These are phyloP conservation scores for Symmetrospora coprosmae DNA, from an alignment of 768 basidiomycete genomes.

Conservation along the genomic window DNA sequence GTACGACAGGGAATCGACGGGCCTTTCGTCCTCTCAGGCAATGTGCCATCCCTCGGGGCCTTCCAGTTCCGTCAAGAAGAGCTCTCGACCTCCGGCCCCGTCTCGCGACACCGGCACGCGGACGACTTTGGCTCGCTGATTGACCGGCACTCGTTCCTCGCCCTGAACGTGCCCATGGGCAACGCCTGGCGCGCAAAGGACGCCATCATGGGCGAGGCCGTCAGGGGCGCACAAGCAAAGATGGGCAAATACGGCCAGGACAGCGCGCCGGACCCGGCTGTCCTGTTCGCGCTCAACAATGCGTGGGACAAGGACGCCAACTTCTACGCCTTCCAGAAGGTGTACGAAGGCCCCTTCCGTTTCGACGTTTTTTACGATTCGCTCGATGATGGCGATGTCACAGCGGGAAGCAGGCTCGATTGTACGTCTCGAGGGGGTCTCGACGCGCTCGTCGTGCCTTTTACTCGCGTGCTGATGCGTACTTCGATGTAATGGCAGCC, in stretches of 20 bases:
- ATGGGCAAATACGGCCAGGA: slow-evolving; percentile 43
- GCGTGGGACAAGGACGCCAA: slow-evolving; percentile 59
- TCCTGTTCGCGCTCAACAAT: slow-evolving; percentile 60
- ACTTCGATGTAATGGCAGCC: too few species aligned
- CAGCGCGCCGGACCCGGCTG: slow-evolving; percentile 60
- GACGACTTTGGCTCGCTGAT: slow-evolving; percentile 29
- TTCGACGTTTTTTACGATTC: slow-evolving; percentile 84
- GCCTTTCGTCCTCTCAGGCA: slow-evolving; percentile 55
- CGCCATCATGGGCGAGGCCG: slow-evolving; percentile 46
- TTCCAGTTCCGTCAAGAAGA: slow-evolving; percentile 69
- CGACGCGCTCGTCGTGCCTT: background rate
- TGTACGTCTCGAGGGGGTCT: slow-evolving; percentile 44
- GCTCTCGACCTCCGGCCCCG: slow-evolving; percentile 32
- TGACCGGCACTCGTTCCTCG: slow-evolving; percentile 24
- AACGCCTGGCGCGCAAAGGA: slow-evolving; percentile 30
- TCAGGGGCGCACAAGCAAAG: slow-evolving; percentile 47
- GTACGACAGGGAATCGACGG: slow-evolving; percentile 55
- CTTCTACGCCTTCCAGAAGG: slow-evolving; percentile 73
- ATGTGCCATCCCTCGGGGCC: slow-evolving; percentile 62
- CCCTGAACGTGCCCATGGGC: slow-evolving; percentile 16
- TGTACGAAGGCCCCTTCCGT: slow-evolving; percentile 66
- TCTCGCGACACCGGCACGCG: slow-evolving; percentile 16
- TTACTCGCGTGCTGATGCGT: slow-evolving; percentile 20
- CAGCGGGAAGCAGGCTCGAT: slow-evolving; percentile 44
- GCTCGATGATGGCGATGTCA: slow-evolving; percentile 34